Base-by-base conservation (phyloP, 2,329 filamentous ascomycete species). In the Cladosporium sp. region DNA sequence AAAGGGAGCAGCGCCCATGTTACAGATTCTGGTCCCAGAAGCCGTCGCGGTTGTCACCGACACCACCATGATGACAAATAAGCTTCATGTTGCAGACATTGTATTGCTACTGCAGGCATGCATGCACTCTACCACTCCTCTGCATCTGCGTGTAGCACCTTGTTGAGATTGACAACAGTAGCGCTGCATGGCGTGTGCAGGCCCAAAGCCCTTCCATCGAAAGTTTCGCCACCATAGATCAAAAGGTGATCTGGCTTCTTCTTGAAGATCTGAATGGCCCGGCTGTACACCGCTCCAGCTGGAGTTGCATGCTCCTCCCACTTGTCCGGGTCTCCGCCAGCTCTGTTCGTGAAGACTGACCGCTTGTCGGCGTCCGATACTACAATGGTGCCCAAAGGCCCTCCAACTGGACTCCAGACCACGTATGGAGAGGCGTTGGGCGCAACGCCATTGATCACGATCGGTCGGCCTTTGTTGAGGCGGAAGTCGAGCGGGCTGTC, bases 361-460 rank as follows among this genome's bases (percentile, higher is more conserved):
- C 63, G 63, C 46, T 59, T 65, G 63, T 65, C 63, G 49, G 63
- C 63, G 29, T 65, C 63, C 10, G 63, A 65, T 14, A 83, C 82
- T 12, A 84, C 80, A 62, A 86, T 79, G 1, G 82, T 85, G 1
- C 84, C 84, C 64, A 81, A 76, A 5, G 66, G 62, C 18, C 79
- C 79, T 12, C 83, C 83, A 3, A 78, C 78, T 0, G 80, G 75
- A 5, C 78, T 83, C 83, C 83, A 86, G 3, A 84, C 80, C 0
- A 83, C 79, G 68, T 86, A 85, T 0, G 84, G 84, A 1, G 79
- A 81, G 6, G 80, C 79, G 1, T 72, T 78, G 0, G 84, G 80
- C 14, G 79, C 72, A 0, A 78, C 80, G 26, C 80, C 82, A 62
- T 82, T 80, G 1, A 76, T 80, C 0, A 80, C 77, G 26, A 78